Evolutionary conservation across 441 rosid genomes (phyloP).

Genomic region (Jatropha podagrica): DNA sequence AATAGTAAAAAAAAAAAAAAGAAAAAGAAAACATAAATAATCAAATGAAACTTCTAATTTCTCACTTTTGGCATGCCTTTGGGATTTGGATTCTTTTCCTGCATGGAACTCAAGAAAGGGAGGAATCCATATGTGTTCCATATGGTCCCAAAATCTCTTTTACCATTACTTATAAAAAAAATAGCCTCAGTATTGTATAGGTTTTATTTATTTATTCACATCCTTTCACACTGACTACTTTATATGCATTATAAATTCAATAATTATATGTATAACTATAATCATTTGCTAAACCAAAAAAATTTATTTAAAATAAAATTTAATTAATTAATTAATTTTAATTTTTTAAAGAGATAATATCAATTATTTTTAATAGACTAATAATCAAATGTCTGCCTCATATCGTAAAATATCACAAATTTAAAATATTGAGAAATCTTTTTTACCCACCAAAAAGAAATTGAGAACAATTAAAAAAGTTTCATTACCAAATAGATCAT

Average conservation of each 20-base stretch:
- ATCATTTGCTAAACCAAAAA: too few relatives aligned
- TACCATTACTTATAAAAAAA: not conserved
- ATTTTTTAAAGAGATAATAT: too few relatives aligned
- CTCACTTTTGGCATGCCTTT: conserved; percentile 9
- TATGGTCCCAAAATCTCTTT: conserved; percentile 17
- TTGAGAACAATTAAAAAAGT: not conserved
- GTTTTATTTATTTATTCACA: conserved; percentile 6
- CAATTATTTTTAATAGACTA: too few relatives aligned
- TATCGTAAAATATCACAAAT: too few relatives aligned
- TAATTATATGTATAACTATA: too few relatives aligned
- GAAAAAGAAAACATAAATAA: not conserved
- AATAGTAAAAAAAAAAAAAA: not conserved
- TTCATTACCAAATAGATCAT: conserved; percentile 17
- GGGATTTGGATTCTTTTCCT: conserved; percentile 32
- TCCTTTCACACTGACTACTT: conserved; percentile 21
- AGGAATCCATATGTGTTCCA: conserved; percentile 7
- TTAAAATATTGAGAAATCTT: too few relatives aligned
- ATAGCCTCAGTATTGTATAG: not conserved
- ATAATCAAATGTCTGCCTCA: too few relatives aligned
- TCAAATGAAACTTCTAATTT: conserved; percentile 10
- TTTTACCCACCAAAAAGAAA: too few relatives aligned
- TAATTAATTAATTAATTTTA: too few relatives aligned
- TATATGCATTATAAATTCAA: not conserved
- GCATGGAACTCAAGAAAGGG: conserved; percentile 5
- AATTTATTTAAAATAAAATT: too few relatives aligned